These are phyloP conservation scores for Blastosporella zonata DNA, from an alignment of 1,284 basidiomycete genomes.

Conservation along the genomic window DNA sequence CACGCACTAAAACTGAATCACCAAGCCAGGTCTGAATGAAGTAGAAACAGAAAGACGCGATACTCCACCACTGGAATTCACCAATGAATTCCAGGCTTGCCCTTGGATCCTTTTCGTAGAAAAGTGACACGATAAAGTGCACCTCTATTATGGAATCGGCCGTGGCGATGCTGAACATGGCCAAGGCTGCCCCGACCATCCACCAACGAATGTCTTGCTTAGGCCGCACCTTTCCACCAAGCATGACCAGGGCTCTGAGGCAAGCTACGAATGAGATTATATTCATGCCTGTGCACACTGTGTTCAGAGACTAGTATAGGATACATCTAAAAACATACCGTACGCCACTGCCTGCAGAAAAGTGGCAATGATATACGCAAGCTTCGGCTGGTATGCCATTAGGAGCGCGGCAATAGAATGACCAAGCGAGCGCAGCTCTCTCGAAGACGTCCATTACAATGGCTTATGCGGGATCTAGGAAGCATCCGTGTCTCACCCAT, in stretches of 20 bases:
- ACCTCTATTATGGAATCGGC: slow-evolving; percentile 13
- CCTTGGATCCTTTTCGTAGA: slow-evolving; percentile 4
- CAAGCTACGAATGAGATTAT: slow-evolving; percentile 17
- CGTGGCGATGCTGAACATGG: slow-evolving; percentile 16
- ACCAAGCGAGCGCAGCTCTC: not conserved
- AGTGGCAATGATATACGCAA: slow-evolving; percentile 7
- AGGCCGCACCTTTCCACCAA: slow-evolving; percentile 5
- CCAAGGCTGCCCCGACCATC: slow-evolving; percentile 11
- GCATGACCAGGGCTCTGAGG: slow-evolving; percentile 8
- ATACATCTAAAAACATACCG: slow-evolving; percentile 1
- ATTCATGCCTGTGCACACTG: slow-evolving; percentile 19
- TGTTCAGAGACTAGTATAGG: not conserved
- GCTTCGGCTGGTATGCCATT: not conserved
- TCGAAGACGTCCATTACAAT: not conserved
- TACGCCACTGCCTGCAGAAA: slow-evolving; percentile 12
- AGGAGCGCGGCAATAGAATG: not conserved
- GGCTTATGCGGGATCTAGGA: not conserved
- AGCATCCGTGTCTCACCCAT: not conserved
- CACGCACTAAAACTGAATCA: slow-evolving; percentile 16
- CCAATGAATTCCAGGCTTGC: slow-evolving; percentile 3
- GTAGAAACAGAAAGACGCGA: slow-evolving; percentile 10
- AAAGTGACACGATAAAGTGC: slow-evolving; percentile 7
- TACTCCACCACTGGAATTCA: slow-evolving; percentile 17
- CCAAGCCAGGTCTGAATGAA: slow-evolving; percentile 18
- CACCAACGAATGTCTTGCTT: slow-evolving; percentile 5